A percentile compares a stretch with the other conserved stretches of the same genome.
Conservation (phyloP, 371 early-diverging fungal species). For the Rhizopus stolonifer region DNA sequence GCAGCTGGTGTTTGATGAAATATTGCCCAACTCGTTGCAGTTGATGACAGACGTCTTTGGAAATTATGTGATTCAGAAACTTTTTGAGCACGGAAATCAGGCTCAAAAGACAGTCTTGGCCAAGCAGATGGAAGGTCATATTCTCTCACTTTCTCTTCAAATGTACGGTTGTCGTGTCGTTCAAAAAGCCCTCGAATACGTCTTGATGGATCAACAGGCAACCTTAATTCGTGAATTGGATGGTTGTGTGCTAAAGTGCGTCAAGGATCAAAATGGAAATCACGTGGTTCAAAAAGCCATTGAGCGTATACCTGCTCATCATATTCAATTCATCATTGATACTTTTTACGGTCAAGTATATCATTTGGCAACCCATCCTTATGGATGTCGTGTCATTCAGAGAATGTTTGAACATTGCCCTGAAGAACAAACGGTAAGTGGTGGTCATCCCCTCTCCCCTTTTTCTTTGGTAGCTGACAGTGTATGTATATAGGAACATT, state of each 20-base stretch:
- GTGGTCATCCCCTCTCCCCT: neutral
- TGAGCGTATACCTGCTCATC: slow-evolving; percentile 92
- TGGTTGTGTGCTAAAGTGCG: slow-evolving; percentile 94
- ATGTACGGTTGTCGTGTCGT: slow-evolving; percentile 96
- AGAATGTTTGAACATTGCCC: slow-evolving; percentile 98
- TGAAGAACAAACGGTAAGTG: slow-evolving; percentile 75
- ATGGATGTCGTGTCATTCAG: slow-evolving; percentile 99
- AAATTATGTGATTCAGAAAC: slow-evolving; percentile 99
- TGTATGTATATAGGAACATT: slow-evolving; percentile 42
- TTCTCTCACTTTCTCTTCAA: slow-evolving; percentile 93
- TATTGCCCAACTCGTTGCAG: slow-evolving; percentile 88
- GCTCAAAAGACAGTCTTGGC: slow-evolving; percentile 87
- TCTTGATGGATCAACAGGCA: slow-evolving; percentile 60
- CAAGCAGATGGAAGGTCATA: slow-evolving; percentile 91
- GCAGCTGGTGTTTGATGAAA: slow-evolving; percentile 95
- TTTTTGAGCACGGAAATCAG: slow-evolving; percentile 94
- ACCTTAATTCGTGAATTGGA: slow-evolving; percentile 70
- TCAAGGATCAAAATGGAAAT: slow-evolving; percentile 99
- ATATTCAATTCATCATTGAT: slow-evolving; percentile 94
- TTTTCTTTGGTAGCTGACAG: neutral
- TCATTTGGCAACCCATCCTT: slow-evolving; percentile 96
- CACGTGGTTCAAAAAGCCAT: slow-evolving; percentile 99
- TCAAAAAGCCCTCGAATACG: slow-evolving; percentile 71
- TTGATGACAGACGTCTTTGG: slow-evolving; percentile 99
- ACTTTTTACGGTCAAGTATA: slow-evolving; percentile 97